Percentiles rank a stretch among this genome's conserved stretches.
Conservation (phyloP, 1,284 basidiomycete genomes). For the Cryptococcus depauperatus region DNA sequence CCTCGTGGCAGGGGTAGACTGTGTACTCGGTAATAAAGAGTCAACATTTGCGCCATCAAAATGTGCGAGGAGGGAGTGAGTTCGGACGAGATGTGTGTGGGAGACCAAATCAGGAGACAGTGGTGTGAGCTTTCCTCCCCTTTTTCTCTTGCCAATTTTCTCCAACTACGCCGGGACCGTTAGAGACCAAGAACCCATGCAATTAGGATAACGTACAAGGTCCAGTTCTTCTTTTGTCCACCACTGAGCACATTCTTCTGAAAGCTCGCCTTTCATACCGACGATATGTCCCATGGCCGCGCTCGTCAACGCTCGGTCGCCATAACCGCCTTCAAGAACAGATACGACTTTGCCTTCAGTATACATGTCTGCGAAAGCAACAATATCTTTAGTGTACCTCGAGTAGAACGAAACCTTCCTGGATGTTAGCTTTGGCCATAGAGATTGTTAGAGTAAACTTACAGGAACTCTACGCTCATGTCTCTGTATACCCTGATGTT, state of each 20-base stretch:
- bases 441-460: conserved; percentile 17
- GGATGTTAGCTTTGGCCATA: neutral
- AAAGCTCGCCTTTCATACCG: conserved; percentile 53
- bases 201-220: conserved; percentile 48
- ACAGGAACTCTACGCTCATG: conserved; percentile 82
- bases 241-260: conserved; percentile 52
- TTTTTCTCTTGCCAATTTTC: conserved; percentile 52
- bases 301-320: conserved; percentile 74
- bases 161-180: conserved; percentile 53
- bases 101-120: conserved; percentile 49
- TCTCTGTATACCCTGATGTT: conserved; percentile 83
- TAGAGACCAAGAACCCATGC: neutral
- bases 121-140: conserved; percentile 44
- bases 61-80: conserved; percentile 47
- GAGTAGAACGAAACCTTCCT: conserved; percentile 60
- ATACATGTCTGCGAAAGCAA: conserved; percentile 58
- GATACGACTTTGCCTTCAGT: conserved; percentile 69
- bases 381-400: conserved; percentile 69
- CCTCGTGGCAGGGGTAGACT: conserved; percentile 24
- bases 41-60: conserved; percentile 41
- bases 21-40: conserved; percentile 22
- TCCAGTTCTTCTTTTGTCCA: conserved; percentile 60
- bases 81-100: conserved; percentile 55
- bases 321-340: conserved; percentile 91
- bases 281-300: conserved; percentile 70